Evolutionary conservation across 352 stramenopile genomes (phyloP), one percentile per base, ranked within the genome.

Genomic region (Globisporangium yorkense): DNA sequence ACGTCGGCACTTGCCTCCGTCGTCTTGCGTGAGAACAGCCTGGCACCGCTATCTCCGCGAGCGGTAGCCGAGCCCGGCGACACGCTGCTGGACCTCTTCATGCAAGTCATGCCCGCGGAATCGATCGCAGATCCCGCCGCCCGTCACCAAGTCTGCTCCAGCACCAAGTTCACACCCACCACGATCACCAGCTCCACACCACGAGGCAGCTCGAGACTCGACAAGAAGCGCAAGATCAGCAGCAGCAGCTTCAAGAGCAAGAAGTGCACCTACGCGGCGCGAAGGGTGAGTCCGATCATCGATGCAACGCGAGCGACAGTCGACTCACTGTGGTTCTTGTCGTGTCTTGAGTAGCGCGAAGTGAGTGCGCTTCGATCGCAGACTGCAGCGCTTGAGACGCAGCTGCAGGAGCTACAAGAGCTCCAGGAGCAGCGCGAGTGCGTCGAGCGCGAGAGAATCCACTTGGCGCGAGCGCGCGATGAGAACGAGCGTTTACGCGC

Each of bases 251-350:
- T 18, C 37, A 43, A 70, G 49, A 70, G 57, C 46, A 82, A 81
- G 47, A 86, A 86, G 53, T 86, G 75, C 71, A 86, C 75, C 1
- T 86, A 86, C 61, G 75, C 73, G 3, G 69, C 75, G 54, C 70
- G 75, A 58, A 72, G 74, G 48, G 71, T 78, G 63, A 56, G 71
- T 70, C n/a, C 3, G 31, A 1, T 3, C 35, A 31, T 53, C 10
- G 39, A 53, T 24, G 8, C 18, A 20, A 21, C 6, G 48, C 35
- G 3, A 51, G 58, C 44, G 12, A 20, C 37, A 43, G 37, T 54
- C 62, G 37, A 48, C 33, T 45, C 5, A 54, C 31, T 61, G 21
- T 35, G 9, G 50, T 44, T 29, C 10, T 62, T 56, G 35, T 21
- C 16, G 56, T 62, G 56, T 27, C 7, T 55, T 43, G 52, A 15